These are phyloP conservation scores for Colletotrichum chlorophyti DNA, from an alignment of 2,329 filamentous ascomycete genomes.

Conservation along the genomic window DNA sequence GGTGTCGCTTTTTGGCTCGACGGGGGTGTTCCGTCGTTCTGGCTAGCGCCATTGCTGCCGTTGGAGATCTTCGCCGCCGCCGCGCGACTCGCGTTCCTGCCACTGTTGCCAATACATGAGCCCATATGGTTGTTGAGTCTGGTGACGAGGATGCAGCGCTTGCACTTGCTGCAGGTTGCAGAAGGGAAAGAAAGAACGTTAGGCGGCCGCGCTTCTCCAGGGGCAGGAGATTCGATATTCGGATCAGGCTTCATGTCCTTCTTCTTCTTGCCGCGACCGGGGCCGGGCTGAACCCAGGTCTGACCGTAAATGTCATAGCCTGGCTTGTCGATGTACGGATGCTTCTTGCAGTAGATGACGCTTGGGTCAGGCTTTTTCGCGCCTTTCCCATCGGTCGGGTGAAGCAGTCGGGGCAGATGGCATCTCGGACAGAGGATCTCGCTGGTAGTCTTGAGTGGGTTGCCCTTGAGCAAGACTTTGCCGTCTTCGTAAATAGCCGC, in stretches of 20 bases:
- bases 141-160: constrained; percentile 69
- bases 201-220: constrained; percentile 60
- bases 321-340: constrained; percentile 77
- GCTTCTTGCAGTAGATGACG: constrained; percentile 79
- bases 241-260: constrained; percentile 72
- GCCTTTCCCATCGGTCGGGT: constrained; percentile 75
- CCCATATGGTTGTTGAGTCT: constrained; percentile 73
- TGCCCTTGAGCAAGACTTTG: constrained; percentile 72
- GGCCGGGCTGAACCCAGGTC: constrained; percentile 76
- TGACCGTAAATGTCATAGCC: constrained; percentile 85
- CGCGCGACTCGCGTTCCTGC: constrained; percentile 66
- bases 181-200: constrained; percentile 71
- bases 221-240: constrained; percentile 52
- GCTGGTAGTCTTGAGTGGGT: constrained; percentile 73
- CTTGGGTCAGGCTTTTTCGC: constrained; percentile 69
- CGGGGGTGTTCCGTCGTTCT: constrained; percentile 64
- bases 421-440: constrained; percentile 79
- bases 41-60: constrained; percentile 55
- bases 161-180: constrained; percentile 72
- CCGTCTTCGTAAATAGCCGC: constrained; percentile 75
- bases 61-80: constrained; percentile 70
- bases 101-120: constrained; percentile 71
- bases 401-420: constrained; percentile 74
- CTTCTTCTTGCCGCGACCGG: constrained; percentile 78
- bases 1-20: constrained; percentile 70